Conservation (phyloP, 2,329 filamentous ascomycete species). For the Arthrinium phaeospermum region DNA sequence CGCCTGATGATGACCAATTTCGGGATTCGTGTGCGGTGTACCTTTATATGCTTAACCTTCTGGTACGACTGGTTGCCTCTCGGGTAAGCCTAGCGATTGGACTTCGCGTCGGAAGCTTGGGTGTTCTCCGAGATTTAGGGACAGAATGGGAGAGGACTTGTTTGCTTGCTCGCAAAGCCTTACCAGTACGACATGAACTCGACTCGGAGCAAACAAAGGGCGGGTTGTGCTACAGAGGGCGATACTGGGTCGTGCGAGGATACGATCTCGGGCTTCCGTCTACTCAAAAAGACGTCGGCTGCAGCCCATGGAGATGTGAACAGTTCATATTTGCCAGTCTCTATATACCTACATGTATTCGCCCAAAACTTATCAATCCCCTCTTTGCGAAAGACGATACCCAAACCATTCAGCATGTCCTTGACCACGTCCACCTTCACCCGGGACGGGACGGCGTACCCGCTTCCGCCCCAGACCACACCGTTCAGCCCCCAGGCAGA, state of each 20-base stretch:
- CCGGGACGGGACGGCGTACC: conserved; percentile 1
- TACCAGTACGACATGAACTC: neutral
- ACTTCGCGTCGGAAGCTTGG: neutral
- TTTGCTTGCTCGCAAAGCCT: conserved; percentile 2
- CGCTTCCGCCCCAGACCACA: conserved; percentile 20
- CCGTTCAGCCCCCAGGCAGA: neutral
- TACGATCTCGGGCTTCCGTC: neutral
- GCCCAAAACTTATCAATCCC: no score
- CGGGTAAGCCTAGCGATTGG: neutral
- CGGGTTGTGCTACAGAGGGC: neutral
- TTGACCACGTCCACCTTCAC: conserved; percentile 5
- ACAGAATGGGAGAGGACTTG: neutral
- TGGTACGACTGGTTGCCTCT: neutral
- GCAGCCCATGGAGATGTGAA: no score
- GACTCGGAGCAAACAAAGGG: neutral
- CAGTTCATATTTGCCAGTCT: neutral
- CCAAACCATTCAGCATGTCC: neutral
- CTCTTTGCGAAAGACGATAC: no score
- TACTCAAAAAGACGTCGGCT: neutral
- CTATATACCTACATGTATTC: neutral
- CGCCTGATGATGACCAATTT: neutral
- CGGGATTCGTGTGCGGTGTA: neutral
- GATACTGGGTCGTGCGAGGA: neutral
- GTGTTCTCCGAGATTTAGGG: no score
- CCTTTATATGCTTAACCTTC: neutral